Evolutionary conservation across 306 rosid genomes (phyloP), one percentile per base, ranked within the genome.

Genomic region (Vachellia collinsii): DNA sequence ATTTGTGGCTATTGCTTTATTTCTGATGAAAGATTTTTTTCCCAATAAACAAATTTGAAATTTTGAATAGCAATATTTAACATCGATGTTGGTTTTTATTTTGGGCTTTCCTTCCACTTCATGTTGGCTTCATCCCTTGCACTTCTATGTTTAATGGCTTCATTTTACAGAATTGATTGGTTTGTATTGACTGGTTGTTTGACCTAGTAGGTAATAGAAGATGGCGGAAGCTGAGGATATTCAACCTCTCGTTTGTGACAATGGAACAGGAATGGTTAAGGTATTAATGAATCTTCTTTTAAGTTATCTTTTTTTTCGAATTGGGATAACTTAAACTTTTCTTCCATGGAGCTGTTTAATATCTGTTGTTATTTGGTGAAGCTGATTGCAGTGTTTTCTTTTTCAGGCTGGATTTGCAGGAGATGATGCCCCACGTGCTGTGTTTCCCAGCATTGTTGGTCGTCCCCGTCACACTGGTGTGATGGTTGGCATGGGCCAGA

Each of bases 201-300:
- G 68, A 47, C 79, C 79, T 51, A 13, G 65, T 84, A 86, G 92
- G 83, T 75, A 47, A 67, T 80, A 86, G 84, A 91, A 88, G 88
- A 95, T 95, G 99, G 96, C 99, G 85, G 99, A 95, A 20, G 79
- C 86, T 25, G 99, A 95, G 93, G 99, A 95, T 76, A 92, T 95
- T 84, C 99, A 95, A 80, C 99, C 99, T n/a, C 98, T 95, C 39
- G 99, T 95, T 50, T 95, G 99, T 63, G 99, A 95, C 85, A 95
- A 95, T 85, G 99, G 99, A 85, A 95, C 99, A 3, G 99, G 99
- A 93, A 95, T 95, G 99, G 99, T 95, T 75, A 95, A 95, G 99
- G 99, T 95, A 82, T 46, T 59, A 44, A 71, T 59, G 23, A 23
- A 42, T 42, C 50, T 53, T 47, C 6, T 17, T 8, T 25, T 38